phyloP scores from a whole-genome alignment of 805 yeast genomes.

The Schizosaccharomyces cryophilus region DNA sequence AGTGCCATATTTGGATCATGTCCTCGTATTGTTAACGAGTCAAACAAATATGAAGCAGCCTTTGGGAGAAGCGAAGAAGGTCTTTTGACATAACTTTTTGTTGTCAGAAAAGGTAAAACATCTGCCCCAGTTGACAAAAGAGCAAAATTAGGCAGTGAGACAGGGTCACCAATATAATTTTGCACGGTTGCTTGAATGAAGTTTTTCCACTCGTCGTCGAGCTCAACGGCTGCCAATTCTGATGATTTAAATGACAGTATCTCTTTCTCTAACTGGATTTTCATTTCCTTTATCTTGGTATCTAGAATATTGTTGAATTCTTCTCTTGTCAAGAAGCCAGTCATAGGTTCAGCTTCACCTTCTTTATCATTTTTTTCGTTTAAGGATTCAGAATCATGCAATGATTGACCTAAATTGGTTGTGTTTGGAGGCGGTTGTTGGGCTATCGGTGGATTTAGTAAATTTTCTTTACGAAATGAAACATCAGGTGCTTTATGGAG shows the following conservation, averaged over 20 bases:
- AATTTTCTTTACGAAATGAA: no score
- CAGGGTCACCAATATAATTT: not conserved
- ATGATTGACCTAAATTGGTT: not conserved
- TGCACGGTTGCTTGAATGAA: not conserved
- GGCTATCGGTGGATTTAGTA: no score
- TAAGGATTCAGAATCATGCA: not conserved
- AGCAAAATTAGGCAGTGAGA: not conserved
- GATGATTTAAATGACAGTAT: not conserved
- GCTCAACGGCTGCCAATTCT: not conserved
- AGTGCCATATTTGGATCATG: slow-evolving; percentile 9
- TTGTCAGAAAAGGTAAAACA: slow-evolving; percentile 10
- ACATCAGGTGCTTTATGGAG: no score
- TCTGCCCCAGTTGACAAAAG: slow-evolving; percentile 9
- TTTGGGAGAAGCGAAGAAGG: not conserved
- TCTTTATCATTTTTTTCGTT: not conserved
- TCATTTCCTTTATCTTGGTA: not conserved
- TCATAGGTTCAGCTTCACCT: not conserved
- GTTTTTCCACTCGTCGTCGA: not conserved
- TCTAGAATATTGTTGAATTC: not conserved
- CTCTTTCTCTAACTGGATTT: not conserved
- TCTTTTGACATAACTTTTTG: slow-evolving; percentile 5
- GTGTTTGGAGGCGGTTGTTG: no score
- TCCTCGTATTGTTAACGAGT: not conserved
- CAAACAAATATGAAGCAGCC: not conserved
- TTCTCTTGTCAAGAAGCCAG: not conserved